Conservation (phyloP, 2,329 filamentous ascomycete species). For the Pestalotiopsis sp. region DNA sequence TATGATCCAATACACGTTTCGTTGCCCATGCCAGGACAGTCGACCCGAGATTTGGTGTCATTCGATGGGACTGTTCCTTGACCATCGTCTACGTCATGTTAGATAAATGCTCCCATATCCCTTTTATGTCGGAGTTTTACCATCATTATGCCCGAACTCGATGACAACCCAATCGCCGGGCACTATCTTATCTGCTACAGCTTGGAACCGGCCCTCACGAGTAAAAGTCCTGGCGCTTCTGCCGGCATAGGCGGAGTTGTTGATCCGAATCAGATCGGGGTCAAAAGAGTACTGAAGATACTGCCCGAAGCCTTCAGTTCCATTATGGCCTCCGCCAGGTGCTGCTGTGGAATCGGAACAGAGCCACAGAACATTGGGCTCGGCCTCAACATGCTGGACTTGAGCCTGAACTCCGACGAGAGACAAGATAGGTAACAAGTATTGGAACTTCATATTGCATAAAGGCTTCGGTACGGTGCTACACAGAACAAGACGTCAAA, state of each 20-base stretch:
- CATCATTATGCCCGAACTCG: slow-evolving; percentile 64
- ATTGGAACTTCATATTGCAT: slow-evolving; percentile 3
- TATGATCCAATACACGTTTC: slow-evolving; percentile 18
- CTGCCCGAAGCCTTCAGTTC: slow-evolving; percentile 20
- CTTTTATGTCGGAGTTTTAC: too few species aligned
- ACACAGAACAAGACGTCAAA: not conserved
- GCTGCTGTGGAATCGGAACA: slow-evolving; percentile 23
- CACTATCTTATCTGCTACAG: slow-evolving; percentile 45
- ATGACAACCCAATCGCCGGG: slow-evolving; percentile 59
- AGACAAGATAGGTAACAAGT: not conserved
- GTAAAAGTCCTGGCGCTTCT: slow-evolving; percentile 58
- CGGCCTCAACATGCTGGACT: not conserved
- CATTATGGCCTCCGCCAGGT: slow-evolving; percentile 18
- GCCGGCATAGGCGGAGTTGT: slow-evolving; percentile 56
- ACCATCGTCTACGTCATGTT: not conserved
- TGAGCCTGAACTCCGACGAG: not conserved
- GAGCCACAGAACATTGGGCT: slow-evolving; percentile 14
- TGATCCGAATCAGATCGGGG: slow-evolving; percentile 30
- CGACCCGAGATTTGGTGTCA: slow-evolving; percentile 36
- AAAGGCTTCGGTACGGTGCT: not conserved
- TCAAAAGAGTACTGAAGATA: slow-evolving; percentile 21
- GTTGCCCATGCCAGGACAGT: slow-evolving; percentile 16
- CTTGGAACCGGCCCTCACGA: slow-evolving; percentile 54
- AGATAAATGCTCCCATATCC: not conserved
- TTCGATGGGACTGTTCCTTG: slow-evolving; percentile 27